Evolutionary conservation across 345 rosid genomes (phyloP).

Genomic region (Camelina laxa): DNA sequence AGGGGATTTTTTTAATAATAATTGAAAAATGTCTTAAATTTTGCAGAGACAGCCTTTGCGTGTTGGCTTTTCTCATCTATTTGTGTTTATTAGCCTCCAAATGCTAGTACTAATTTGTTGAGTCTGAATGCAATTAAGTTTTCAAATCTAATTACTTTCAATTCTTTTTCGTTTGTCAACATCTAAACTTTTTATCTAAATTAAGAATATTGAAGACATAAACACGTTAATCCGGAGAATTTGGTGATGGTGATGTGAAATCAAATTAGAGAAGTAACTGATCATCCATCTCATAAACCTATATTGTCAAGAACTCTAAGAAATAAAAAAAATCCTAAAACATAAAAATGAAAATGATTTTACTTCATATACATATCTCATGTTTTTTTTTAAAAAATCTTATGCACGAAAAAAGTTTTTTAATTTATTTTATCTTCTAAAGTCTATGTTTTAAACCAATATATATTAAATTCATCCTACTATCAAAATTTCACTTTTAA

Average conservation of each 20-base stretch:
- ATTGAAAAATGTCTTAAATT: neutral
- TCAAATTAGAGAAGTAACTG: neutral
- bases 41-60: constrained; percentile 30
- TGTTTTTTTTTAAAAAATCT: no score
- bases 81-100: constrained; percentile 37
- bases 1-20: neutral
- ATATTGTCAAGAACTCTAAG: neutral
- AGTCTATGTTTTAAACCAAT: no score
- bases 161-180: constrained; percentile 10
- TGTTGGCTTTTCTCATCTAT: constrained; percentile 38
- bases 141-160: constrained; percentile 24
- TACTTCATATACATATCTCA: no score
- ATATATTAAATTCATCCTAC: no score
- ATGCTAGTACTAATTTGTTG: constrained; percentile 12
- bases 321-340: neutral
- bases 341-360: no score
- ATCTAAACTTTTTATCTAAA: constrained; percentile 17
- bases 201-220: constrained; percentile 9
- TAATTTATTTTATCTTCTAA: no score
- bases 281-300: neutral
- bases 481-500: no score
- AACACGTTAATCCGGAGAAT: neutral
- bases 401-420: no score
- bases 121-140: constrained; percentile 15
- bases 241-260: neutral